These are phyloP conservation scores for Ramalina peruviana DNA, from an alignment of 495 filamentous ascomycete genomes.

Conservation along the genomic window DNA sequence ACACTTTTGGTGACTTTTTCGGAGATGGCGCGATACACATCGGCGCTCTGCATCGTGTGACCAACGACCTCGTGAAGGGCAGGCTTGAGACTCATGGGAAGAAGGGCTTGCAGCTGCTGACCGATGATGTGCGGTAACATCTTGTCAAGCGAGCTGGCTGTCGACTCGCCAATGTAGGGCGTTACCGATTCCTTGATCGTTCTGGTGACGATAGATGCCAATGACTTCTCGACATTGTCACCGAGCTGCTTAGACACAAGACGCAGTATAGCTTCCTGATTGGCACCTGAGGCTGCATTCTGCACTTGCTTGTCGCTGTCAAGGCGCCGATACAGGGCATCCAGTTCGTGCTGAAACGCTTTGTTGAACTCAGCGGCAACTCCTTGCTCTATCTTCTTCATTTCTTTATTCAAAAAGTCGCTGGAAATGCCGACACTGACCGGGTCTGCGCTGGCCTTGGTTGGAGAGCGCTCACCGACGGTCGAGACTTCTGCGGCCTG, in stretches of 20 bases:
- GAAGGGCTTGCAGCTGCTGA: conserved; percentile 30
- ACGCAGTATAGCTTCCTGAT: conserved; percentile 67
- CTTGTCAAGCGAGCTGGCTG: conserved; percentile 41
- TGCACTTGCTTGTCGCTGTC: conserved; percentile 51
- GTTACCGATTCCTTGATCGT: conserved; percentile 54
- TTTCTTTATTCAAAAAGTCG: conserved; percentile 34
- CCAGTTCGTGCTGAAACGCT: conserved; percentile 41
- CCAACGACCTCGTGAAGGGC: conserved; percentile 40
- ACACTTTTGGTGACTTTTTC: conserved; percentile 56
- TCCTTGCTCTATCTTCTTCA: conserved; percentile 40
- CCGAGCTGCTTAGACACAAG: conserved; percentile 78
- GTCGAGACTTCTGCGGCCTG: not conserved
- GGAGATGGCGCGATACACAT: conserved; percentile 52
- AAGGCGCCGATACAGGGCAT: conserved; percentile 43
- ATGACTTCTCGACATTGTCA: conserved; percentile 74
- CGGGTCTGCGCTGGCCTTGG: conserved; percentile 1
- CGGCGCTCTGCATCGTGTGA: conserved; percentile 52
- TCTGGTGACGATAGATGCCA: conserved; percentile 52
- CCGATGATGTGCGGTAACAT: conserved; percentile 41
- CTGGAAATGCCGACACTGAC: conserved; percentile 23
- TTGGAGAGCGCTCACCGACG: not conserved
- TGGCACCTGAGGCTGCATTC: conserved; percentile 50
- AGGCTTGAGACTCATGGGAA: conserved; percentile 42
- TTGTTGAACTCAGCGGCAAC: conserved; percentile 43
- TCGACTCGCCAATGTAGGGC: conserved; percentile 38